Base-by-base conservation (phyloP, 1,284 basidiomycete species). In the Rhodotorula sp. region DNA sequence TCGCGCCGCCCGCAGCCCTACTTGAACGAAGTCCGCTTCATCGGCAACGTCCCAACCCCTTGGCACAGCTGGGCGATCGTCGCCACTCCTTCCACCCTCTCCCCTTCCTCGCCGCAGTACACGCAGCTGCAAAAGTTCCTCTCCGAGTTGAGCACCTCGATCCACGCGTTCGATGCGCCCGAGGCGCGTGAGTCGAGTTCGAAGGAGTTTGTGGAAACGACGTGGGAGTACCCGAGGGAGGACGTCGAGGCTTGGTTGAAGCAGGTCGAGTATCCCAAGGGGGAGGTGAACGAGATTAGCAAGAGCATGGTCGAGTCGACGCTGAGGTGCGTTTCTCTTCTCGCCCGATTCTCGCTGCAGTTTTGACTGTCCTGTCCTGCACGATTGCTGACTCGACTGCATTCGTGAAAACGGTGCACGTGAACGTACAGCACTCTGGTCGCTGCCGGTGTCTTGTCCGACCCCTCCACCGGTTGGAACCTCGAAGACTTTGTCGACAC, bases 21-120 rank as follows among this genome's bases (percentile, higher is more conserved):
- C 71, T 70, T 75, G 20, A 62, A 68, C 57, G 75, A 79, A 34
- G 73, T 78, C 12, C 75, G 79, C 52, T 81, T 94, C 89, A 92
- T 96, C 74, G 92, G 91, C 23, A 88, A 87, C 7, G 90, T 93
- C 1, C 90, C 89, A 52, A 98, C 95, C 0, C 96, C 96, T 0
- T 99, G 96, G 67, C 92, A 94, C 23, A 94, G 91, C 3, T 99
- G 96, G 96, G 85, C 91, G 68, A 91, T 97, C 78, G 93, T 91
- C 34, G 91, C 92, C 16, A 88, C 91, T 72, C 88, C 89, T 0
- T 84, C 71, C 16, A 64, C 67, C 16, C 58, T 58, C 60, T 16
- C 60, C 1, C 12, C 67, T 8, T n/a, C 60, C 20, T 72, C 87
- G 88, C 43, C 81, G 86, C 20, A 78, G 85, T 0, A 79, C 80